Conservation (phyloP, 2,329 filamentous ascomycete genomes). For the Penicillium aurantiogriseum region DNA sequence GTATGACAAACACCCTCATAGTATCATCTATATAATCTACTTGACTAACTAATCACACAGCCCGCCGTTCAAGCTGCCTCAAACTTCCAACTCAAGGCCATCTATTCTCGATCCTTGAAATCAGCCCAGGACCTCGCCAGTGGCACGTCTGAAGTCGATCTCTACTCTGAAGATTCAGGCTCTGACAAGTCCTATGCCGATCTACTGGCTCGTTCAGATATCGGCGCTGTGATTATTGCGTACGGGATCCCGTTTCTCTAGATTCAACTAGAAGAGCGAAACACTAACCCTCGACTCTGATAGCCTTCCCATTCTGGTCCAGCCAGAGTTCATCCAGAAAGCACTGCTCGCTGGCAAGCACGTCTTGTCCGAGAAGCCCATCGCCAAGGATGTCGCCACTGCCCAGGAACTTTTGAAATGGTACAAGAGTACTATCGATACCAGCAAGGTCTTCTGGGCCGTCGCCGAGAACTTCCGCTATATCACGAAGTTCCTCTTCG, state of each 20-base stretch:
- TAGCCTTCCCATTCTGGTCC: constrained; percentile 53
- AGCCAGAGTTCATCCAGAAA: constrained; percentile 52
- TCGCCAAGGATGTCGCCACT: constrained; percentile 54
- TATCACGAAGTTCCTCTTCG: constrained; percentile 48
- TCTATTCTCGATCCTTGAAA: constrained; percentile 58
- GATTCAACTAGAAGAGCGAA: background rate
- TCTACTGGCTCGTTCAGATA: constrained; percentile 49
- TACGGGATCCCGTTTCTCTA: constrained; percentile 26
- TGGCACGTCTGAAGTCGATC: constrained; percentile 40
- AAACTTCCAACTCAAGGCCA: constrained; percentile 52
- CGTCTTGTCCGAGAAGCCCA: constrained; percentile 59
- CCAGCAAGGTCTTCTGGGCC: constrained; percentile 43
- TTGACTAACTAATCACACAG: constrained; percentile 27
- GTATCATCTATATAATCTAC: background rate
- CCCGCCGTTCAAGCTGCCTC: constrained; percentile 52
- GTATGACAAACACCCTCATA: constrained; percentile 27
- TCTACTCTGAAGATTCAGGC: constrained; percentile 57
- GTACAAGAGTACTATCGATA: constrained; percentile 47
- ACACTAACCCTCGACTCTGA: background rate
- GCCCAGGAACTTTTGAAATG: constrained; percentile 52
- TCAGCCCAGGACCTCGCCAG: constrained; percentile 50
- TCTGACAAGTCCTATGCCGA: constrained; percentile 46
- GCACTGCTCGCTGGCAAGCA: constrained; percentile 54
- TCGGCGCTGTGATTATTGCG: constrained; percentile 53
- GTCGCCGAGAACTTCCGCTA: constrained; percentile 61